Conservation (phyloP, 495 filamentous ascomycete genomes). For the Barbatosphaeria neglecta region DNA sequence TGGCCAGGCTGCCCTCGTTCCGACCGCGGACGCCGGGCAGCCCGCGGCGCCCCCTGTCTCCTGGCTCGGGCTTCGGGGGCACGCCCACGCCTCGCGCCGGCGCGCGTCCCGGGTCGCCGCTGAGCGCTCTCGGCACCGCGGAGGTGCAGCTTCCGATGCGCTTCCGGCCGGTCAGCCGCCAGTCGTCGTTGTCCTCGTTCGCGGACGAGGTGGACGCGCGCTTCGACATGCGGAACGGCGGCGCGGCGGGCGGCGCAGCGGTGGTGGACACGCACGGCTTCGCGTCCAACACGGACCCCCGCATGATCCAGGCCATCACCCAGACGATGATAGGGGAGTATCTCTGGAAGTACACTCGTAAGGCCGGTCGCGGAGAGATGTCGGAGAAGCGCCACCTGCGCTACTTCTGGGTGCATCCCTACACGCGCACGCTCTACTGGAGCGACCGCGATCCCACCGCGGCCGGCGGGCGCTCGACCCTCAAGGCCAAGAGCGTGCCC, state of each 20-base stretch:
- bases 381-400: slow-evolving; percentile 81
- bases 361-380: slow-evolving; percentile 71
- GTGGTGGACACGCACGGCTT: slow-evolving; percentile 48
- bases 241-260: slow-evolving; percentile 31
- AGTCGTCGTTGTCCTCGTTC: slow-evolving; percentile 90
- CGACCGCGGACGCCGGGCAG: slow-evolving; percentile 60
- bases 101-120: slow-evolving; percentile 14
- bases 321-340: slow-evolving; percentile 99
- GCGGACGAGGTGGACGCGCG: slow-evolving; percentile 83
- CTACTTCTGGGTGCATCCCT: slow-evolving; percentile 99
- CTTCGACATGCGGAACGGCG: slow-evolving; percentile 61
- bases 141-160: slow-evolving; percentile 29
- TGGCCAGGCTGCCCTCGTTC: too few relatives aligned
- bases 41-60: slow-evolving; percentile 23
- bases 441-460: slow-evolving; percentile 77
- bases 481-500: slow-evolving; percentile 85
- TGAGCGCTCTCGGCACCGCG: slow-evolving; percentile 22
- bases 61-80: slow-evolving; percentile 17
- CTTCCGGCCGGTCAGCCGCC: slow-evolving; percentile 34
- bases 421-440: slow-evolving; percentile 95
- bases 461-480: slow-evolving; percentile 62
- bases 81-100: slow-evolving; percentile 29
- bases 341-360: slow-evolving; percentile 97
- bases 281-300: slow-evolving; percentile 66
- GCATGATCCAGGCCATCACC: slow-evolving; percentile 98